Base-by-base conservation (phyloP, 1,284 basidiomycete species). In the Irpex sp. region DNA sequence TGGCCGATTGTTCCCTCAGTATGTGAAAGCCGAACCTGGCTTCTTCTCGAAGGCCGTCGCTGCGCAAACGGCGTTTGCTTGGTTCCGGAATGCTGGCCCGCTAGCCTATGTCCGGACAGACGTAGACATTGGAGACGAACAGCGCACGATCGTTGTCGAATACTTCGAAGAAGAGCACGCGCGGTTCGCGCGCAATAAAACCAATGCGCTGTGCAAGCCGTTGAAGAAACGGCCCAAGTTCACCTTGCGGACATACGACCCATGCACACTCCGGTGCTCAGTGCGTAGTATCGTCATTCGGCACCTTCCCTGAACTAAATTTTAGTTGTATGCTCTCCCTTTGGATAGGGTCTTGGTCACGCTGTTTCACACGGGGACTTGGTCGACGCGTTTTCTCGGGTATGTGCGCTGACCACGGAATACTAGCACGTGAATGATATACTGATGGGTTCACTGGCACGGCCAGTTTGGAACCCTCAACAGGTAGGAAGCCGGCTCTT, bases 51-150 rank as follows among this genome's bases (percentile, higher is more conserved):
- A 21, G 5, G 31, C 11, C 2, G 54, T n/a, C 19, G 21, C 11
- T 21, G 36, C 54, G 21, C 58, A 63, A 26, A 9, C 47, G 11
- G 7, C 57, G 1, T 63, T 63, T 21, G 19, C 17, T 6, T 60
- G 57, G 62, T 63, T 63, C 36, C 58, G 62, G 2, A 5, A 5
- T 4, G 54, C 58, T 3, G 62, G 62, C 1, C 62, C 62, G 36
- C 46, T 63, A 8, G 62, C 59, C 4, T 49, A 37, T 17, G 58
- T 63, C 1, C 51, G 54, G 1, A 39, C 15, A 8, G 26, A 57
- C 6, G 58, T 60, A 9, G 39, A 63, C 35, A 51, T 59, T 15
- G 62, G 58, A 5, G 49, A 57, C 33, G 3, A 19, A 2, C 53
- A 63, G 1, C 62, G 49, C 8, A 60, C 62, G 8, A 47, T 36